phyloP scores from a whole-genome alignment of 2,329 filamentous ascomycete species.

The Davidsoniella neocaledoniae region DNA sequence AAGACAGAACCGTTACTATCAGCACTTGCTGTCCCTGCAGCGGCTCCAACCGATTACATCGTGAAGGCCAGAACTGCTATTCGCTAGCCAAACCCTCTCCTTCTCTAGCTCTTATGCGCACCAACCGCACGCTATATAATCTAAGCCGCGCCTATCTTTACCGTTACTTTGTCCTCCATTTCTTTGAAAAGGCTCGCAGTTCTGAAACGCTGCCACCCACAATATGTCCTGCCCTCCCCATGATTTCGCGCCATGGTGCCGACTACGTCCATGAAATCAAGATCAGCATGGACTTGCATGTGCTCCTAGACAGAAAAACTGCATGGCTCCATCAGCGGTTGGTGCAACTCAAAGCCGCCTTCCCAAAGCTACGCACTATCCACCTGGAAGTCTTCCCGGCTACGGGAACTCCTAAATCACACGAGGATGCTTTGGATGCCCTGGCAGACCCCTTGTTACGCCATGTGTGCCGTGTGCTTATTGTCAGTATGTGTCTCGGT shows the following conservation, averaged over 20 bases:
- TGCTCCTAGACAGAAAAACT: conserved; percentile 1
- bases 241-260: background rate
- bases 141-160: conserved; percentile 29
- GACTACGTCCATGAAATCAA: conserved; percentile 3
- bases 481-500: conserved; percentile 20
- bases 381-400: conserved; percentile 14
- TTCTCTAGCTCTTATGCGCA: conserved; percentile 22
- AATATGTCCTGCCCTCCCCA: conserved; percentile 6
- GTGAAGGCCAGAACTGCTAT: conserved; percentile 21
- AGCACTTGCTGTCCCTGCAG: conserved; percentile 19
- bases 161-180: conserved; percentile 30
- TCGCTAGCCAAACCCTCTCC: conserved; percentile 18
- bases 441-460: conserved; percentile 3
- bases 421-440: conserved; percentile 15
- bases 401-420: background rate
- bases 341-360: background rate
- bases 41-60: conserved; percentile 18
- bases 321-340: background rate
- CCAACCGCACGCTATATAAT: conserved; percentile 19
- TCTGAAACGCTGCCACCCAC: conserved; percentile 14
- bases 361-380: conserved; percentile 15
- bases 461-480: background rate
- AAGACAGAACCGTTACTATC: conserved; percentile 19
- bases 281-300: conserved; percentile 3
- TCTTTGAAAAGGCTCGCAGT: conserved; percentile 25